Evolutionary conservation across 805 yeast genomes (phyloP), one percentile per base, ranked within the genome.

Genomic region (Clavispora santaluciae): DNA sequence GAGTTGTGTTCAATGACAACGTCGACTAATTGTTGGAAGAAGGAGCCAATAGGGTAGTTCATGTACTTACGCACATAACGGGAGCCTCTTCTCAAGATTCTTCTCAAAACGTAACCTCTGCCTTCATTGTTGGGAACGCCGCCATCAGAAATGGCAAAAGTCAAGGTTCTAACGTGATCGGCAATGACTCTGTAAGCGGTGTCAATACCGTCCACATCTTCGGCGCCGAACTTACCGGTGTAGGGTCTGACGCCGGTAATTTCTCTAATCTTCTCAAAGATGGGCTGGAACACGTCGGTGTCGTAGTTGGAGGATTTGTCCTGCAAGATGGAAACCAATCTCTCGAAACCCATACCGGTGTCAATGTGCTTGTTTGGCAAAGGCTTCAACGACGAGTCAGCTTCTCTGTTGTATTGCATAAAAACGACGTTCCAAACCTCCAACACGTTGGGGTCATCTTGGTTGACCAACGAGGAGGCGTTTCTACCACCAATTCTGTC

Each of bases 121-220:
- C 99, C 99, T 61, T 93, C 99, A 59, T 90, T 93, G 70, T 93
- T 93, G 60, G 99, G 99, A 43, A 93, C 97, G 59, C 99, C 99
- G 58, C 99, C 99, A 64, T 93, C 99, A 29, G 95, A 86, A 45
- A 93, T 75, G 37, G 99, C 97, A 65, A 93, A 87, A 2, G 96
- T 87, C 61, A 93, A 76, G 20, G 99, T 93, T 68, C 99, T 83
- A 26, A 93, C 97, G 63, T 93, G 99, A 68, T 93, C 99, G 41
- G 99, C 99, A 53, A 93, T 78, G 33, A 93, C 98, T 65, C 99
- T 81, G 73, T 93, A 93, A 40, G 99, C 98, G 33, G 97, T 93
- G 61, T 93, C 99, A 50, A 93, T 79, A 61, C 97, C 98, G 59
- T 93, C 98, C 23, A 61, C 74, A 57, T 91, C 99, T 45, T 89